A percentile compares a stretch with the other conserved stretches of the same genome.
Conservation (phyloP, 1,139 yeast species). For the Yamadazyma dendronema region DNA sequence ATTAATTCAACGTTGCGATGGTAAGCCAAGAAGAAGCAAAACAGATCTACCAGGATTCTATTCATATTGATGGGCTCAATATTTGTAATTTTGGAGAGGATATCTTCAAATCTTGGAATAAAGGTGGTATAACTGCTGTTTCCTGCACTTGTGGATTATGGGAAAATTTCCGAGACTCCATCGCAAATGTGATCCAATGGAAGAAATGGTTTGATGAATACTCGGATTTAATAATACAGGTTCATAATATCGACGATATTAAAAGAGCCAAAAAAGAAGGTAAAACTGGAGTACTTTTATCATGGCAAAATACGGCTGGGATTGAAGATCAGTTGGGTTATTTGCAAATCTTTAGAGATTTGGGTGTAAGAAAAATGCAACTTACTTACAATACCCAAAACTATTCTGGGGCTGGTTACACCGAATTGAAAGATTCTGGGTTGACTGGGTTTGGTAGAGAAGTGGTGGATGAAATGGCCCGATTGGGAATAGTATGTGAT, state of each 20-base stretch:
- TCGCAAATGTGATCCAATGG: conserved; percentile 15
- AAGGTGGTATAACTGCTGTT: conserved; percentile 15
- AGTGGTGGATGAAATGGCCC: conserved; percentile 46
- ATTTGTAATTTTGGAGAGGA: conserved; percentile 15
- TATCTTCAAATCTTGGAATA: conserved; percentile 13
- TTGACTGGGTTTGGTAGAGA: conserved; percentile 40
- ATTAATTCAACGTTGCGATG: no score
- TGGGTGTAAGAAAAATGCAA: conserved; percentile 16
- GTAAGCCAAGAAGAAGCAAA: conserved; percentile 12
- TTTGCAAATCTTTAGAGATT: conserved; percentile 14
- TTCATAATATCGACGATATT: conserved; percentile 13
- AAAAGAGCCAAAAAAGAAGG: conserved; percentile 11
- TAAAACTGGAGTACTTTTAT: conserved; percentile 15
- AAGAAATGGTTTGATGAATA: conserved; percentile 16
- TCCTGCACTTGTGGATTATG: conserved; percentile 15
- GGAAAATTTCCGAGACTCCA: conserved; percentile 15
- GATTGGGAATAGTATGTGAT: conserved; percentile 55
- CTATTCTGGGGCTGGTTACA: conserved; percentile 15
- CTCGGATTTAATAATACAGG: conserved; percentile 13
- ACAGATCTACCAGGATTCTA: conserved; percentile 9
- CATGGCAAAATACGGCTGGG: conserved; percentile 17
- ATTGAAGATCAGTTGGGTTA: conserved; percentile 17
- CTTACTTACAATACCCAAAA: conserved; percentile 16
- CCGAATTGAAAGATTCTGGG: conserved; percentile 44
- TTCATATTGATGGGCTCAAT: conserved; percentile 15